phyloP scores from a whole-genome alignment of 2,329 filamentous ascomycete species.

The Aspergillus eucalypticola region DNA sequence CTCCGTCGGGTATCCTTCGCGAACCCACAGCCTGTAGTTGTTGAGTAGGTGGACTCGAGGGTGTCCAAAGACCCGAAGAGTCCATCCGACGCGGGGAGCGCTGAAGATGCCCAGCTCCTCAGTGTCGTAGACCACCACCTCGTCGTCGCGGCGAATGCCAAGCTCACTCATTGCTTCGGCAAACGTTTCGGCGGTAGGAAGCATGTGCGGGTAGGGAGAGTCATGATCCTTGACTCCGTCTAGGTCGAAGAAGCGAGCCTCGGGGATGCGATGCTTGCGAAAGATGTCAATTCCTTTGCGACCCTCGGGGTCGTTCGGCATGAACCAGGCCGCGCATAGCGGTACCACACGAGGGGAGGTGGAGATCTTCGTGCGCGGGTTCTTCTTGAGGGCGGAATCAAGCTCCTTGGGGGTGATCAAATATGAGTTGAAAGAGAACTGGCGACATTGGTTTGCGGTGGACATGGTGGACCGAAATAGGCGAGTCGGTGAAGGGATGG shows the following conservation, averaged over 20 bases:
- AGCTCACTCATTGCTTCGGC: constrained; percentile 84
- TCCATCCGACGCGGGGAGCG: constrained; percentile 92
- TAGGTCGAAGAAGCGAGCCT: constrained; percentile 92
- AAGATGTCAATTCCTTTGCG: constrained; percentile 80
- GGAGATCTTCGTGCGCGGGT: constrained; percentile 75
- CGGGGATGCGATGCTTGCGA: constrained; percentile 78
- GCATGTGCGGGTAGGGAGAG: constrained; percentile 94
- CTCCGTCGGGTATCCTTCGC: constrained; percentile 78
- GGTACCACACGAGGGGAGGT: constrained; percentile 82
- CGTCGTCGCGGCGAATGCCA: constrained; percentile 83
- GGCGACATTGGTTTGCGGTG: constrained; percentile 29
- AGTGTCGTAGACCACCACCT: constrained; percentile 90
- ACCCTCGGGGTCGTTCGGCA: constrained; percentile 78
- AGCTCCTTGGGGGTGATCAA: constrained; percentile 84
- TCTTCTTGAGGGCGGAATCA: constrained; percentile 76
- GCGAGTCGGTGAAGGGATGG: constrained; percentile 25
- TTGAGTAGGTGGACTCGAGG: constrained; percentile 84
- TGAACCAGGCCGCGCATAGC: constrained; percentile 91
- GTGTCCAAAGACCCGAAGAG: constrained; percentile 86
- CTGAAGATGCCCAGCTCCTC: constrained; percentile 92
- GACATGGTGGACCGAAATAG: constrained; percentile 32
- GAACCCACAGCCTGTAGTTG: constrained; percentile 94
- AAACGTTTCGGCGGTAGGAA: constrained; percentile 78
- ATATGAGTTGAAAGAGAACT: constrained; percentile 69
- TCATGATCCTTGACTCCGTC: constrained; percentile 86